Conservation (phyloP, 2,329 filamentous ascomycete genomes). For the Hawksworthiomyces lignivorus region DNA sequence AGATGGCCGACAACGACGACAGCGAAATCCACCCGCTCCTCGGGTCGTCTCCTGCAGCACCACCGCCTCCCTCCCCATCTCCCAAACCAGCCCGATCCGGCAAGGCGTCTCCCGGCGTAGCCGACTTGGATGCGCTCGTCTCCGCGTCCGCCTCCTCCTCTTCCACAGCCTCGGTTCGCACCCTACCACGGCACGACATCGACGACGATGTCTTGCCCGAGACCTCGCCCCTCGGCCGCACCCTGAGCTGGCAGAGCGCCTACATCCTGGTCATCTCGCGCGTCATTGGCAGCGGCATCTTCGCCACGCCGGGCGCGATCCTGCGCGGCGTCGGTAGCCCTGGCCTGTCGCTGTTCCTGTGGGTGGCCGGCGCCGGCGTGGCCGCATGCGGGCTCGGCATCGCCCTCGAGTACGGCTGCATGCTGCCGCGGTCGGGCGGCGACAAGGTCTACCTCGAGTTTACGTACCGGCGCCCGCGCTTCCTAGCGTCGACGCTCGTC, state of each 20-base stretch:
- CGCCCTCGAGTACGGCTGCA: conserved; percentile 60
- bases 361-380: conserved; percentile 54
- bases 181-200: conserved; percentile 22
- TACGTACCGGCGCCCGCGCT: conserved; percentile 54
- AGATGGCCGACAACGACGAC: background rate
- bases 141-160: background rate
- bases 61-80: background rate
- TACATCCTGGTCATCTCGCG: conserved; percentile 62
- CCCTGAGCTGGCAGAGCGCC: conserved; percentile 53
- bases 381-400: conserved; percentile 55
- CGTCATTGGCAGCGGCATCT: conserved; percentile 64
- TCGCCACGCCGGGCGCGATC: conserved; percentile 63
- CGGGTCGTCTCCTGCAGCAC: background rate
- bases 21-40: conserved; percentile 3
- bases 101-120: background rate
- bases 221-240: conserved; percentile 49
- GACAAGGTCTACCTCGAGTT: conserved; percentile 66
- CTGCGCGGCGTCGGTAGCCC: conserved; percentile 59
- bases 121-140: too few relatives aligned
- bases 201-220: conserved; percentile 55
- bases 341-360: conserved; percentile 53
- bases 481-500: conserved; percentile 56
- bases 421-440: conserved; percentile 62
- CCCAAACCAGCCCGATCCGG: background rate
- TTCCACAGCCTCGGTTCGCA: conserved; percentile 4